These are phyloP conservation scores for Castanospermum australe DNA, from an alignment of 306 rosid genomes.

Conservation along the genomic window DNA sequence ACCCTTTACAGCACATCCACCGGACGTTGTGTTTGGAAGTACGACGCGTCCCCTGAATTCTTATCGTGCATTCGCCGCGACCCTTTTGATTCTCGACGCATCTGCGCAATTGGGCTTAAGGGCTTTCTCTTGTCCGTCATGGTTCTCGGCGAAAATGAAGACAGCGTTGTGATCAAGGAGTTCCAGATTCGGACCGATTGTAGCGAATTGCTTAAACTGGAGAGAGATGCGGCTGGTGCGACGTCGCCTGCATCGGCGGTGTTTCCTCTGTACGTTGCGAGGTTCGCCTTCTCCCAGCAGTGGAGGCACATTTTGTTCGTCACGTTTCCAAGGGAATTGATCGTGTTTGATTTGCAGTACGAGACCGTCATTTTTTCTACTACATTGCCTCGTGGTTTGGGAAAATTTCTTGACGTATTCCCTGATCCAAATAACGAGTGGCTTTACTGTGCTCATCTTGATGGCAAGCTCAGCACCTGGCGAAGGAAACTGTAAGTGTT, in stretches of 20 bases:
- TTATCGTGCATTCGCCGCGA: slow-evolving; percentile 84
- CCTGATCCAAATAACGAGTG: slow-evolving; percentile 80
- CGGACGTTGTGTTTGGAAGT: slow-evolving; percentile 85
- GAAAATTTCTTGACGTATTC: slow-evolving; percentile 85
- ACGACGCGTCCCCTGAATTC: slow-evolving; percentile 73
- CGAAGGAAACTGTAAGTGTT: slow-evolving; percentile 81
- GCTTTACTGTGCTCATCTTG: slow-evolving; percentile 84
- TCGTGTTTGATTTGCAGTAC: slow-evolving; percentile 90
- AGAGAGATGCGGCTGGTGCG: slow-evolving; percentile 46
- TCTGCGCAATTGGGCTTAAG: slow-evolving; percentile 77
- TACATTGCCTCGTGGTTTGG: slow-evolving; percentile 80
- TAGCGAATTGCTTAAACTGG: slow-evolving; percentile 63
- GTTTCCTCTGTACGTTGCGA: slow-evolving; percentile 64
- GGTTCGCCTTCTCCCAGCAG: slow-evolving; percentile 69
- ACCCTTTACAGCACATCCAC: slow-evolving; percentile 59
- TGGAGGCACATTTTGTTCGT: slow-evolving; percentile 80
- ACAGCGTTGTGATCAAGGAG: slow-evolving; percentile 59
- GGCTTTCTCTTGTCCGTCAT: slow-evolving; percentile 71
- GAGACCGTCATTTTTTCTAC: slow-evolving; percentile 58
- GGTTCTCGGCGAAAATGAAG: slow-evolving; percentile 67
- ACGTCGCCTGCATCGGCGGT: slow-evolving; percentile 55
- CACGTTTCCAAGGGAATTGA: slow-evolving; percentile 85
- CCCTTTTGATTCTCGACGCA: slow-evolving; percentile 87
- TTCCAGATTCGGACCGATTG: slow-evolving; percentile 63
- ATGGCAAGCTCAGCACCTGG: slow-evolving; percentile 96